A percentile compares a stretch with the other conserved stretches of the same genome.
Conservation (phyloP, 805 yeast species). For the Ogataea minuta region DNA sequence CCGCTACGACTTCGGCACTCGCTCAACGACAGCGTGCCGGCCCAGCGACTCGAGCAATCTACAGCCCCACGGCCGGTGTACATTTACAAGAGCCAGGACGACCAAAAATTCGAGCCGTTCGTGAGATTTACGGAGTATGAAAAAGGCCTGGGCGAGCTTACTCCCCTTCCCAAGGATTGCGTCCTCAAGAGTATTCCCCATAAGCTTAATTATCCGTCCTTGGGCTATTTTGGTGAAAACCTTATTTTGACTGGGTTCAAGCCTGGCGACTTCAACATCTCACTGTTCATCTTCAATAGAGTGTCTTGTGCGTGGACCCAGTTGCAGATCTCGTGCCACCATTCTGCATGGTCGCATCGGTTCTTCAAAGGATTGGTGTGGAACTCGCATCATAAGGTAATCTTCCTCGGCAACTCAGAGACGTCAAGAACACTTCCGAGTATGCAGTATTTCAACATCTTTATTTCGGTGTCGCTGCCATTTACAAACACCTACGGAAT, state of each 20-base stretch:
- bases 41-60: slow-evolving; percentile 8
- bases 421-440: slow-evolving; percentile 46
- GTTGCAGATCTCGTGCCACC: slow-evolving; percentile 52
- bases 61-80: slow-evolving; percentile 14
- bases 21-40: background rate
- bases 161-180: slow-evolving; percentile 1
- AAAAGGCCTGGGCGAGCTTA: slow-evolving; percentile 10
- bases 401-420: slow-evolving; percentile 55
- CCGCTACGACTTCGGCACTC: background rate
- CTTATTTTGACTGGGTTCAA: slow-evolving; percentile 60
- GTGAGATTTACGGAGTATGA: slow-evolving; percentile 18
- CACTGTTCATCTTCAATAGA: slow-evolving; percentile 48
- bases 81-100: background rate
- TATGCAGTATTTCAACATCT: slow-evolving; percentile 45
- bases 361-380: slow-evolving; percentile 70
- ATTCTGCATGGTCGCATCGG: slow-evolving; percentile 53
- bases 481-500: slow-evolving; percentile 44
- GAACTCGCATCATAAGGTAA: slow-evolving; percentile 74
- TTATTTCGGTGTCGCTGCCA: slow-evolving; percentile 51
- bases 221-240: slow-evolving; percentile 66
- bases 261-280: slow-evolving; percentile 46
- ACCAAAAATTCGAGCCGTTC: slow-evolving; percentile 23
- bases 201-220: slow-evolving; percentile 52
- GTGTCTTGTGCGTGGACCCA: slow-evolving; percentile 65
- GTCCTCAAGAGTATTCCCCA: slow-evolving; percentile 38